Conservation (phyloP, 345 rosid species). For the Eutrema yunnanense region DNA sequence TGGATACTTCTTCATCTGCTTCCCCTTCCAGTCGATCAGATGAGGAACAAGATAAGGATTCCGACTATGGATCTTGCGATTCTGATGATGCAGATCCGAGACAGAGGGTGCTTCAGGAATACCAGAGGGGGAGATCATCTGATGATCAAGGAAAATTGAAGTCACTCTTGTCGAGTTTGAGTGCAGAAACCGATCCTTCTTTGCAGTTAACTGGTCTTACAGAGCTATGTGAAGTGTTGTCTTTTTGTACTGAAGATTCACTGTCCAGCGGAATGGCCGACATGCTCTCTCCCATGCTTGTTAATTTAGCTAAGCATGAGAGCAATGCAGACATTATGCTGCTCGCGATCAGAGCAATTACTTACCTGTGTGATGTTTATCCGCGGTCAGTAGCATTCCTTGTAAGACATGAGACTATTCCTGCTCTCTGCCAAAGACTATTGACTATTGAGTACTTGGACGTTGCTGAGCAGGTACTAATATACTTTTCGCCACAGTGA, state of each 20-base stretch:
- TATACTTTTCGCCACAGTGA: neutral
- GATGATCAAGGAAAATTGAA: conserved; percentile 65
- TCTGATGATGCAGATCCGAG: conserved; percentile 63
- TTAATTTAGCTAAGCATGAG: conserved; percentile 58
- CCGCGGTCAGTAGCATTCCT: conserved; percentile 69
- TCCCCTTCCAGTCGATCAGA: conserved; percentile 79
- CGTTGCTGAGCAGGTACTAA: conserved; percentile 86
- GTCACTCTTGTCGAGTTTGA: conserved; percentile 45
- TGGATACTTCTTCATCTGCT: conserved; percentile 88
- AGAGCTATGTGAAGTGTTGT: conserved; percentile 83
- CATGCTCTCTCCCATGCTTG: conserved; percentile 67
- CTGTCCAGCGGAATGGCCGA: conserved; percentile 62
- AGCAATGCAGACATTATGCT: conserved; percentile 65
- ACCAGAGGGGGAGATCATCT: conserved; percentile 62
- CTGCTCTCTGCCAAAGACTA: conserved; percentile 79
- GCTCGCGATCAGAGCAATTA: conserved; percentile 76
- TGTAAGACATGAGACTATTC: conserved; percentile 69
- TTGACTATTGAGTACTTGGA: conserved; percentile 77
- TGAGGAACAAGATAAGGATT: conserved; percentile 69
- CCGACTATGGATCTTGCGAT: conserved; percentile 76
- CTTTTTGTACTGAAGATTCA: conserved; percentile 81
- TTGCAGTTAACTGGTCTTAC: conserved; percentile 57
- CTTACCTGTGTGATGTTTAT: conserved; percentile 85
- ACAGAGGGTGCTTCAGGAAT: conserved; percentile 46
- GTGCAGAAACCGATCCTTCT: conserved; percentile 54